phyloP scores from a whole-genome alignment of 495 filamentous ascomycete genomes.

The Annulohypoxylon nitens region DNA sequence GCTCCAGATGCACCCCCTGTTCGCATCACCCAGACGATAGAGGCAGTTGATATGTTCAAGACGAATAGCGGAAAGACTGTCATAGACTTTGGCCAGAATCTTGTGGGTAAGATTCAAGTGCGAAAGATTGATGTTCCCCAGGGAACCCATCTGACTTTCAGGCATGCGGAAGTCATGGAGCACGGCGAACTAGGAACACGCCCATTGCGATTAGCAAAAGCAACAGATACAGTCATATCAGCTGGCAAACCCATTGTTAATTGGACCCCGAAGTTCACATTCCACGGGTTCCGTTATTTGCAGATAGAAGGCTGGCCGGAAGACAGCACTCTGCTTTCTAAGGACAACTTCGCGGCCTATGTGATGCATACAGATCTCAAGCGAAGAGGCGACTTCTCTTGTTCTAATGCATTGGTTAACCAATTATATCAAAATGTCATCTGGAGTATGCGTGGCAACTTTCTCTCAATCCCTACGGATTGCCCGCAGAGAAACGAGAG shows the following conservation, averaged over 20 bases:
- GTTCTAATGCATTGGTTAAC: neutral
- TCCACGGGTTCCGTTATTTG: constrained; percentile 3
- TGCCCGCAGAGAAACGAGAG: neutral
- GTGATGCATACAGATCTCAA: neutral
- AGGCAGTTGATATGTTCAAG: neutral
- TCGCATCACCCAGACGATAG: constrained; percentile 2
- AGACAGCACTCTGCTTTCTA: neutral
- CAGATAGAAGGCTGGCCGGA: neutral
- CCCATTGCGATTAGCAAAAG: neutral
- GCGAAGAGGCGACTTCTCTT: neutral
- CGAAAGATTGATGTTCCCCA: neutral
- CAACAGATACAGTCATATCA: neutral
- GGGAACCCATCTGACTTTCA: neutral
- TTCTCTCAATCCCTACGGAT: constrained; percentile 1
- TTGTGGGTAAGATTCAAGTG: neutral
- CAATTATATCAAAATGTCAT: neutral
- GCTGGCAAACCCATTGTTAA: neutral
- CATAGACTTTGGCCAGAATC: constrained; percentile 2
- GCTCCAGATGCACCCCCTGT: constrained; percentile 4
- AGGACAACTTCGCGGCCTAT: neutral
- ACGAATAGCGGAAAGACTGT: neutral
- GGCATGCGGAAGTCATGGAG: constrained; percentile 7
- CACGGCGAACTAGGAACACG: neutral
- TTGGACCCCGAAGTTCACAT: neutral
- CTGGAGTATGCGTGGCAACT: constrained; percentile 1